phyloP scores from a whole-genome alignment of 257 asterid species.

The Craterostigma plantagineum region DNA sequence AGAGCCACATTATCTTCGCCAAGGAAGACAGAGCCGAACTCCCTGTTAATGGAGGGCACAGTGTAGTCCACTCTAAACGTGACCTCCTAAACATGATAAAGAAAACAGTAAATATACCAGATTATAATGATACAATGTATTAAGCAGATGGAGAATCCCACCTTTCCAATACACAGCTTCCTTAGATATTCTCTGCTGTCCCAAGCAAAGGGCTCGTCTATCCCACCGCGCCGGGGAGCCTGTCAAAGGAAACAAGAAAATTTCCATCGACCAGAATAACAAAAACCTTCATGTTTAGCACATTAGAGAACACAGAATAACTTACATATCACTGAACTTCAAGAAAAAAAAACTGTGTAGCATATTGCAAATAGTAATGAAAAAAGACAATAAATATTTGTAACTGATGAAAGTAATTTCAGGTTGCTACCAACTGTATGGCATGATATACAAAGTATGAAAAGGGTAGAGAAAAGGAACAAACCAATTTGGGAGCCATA shows the following conservation, averaged over 20 bases:
- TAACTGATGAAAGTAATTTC: too few species aligned
- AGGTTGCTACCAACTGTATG: too few species aligned
- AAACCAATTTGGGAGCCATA: slow-evolving; percentile 85
- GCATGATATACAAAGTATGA: too few species aligned
- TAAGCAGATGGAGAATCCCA: slow-evolving; percentile 10
- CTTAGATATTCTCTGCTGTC: slow-evolving; percentile 77
- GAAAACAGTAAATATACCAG: slow-evolving; percentile 1
- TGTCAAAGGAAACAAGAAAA: slow-evolving; percentile 13
- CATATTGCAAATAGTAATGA: too few species aligned
- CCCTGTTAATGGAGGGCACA: slow-evolving; percentile 73
- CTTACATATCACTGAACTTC: background rate
- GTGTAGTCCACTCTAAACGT: slow-evolving; percentile 82
- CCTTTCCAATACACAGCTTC: slow-evolving; percentile 92
- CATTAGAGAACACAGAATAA: too few species aligned
- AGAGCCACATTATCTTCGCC: slow-evolving; percentile 61
- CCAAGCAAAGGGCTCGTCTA: slow-evolving; percentile 98
- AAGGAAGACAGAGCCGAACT: slow-evolving; percentile 79
- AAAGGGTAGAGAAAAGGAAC: too few species aligned
- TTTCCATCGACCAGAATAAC: background rate
- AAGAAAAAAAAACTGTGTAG: too few species aligned
- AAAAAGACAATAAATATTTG: too few species aligned
- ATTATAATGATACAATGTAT: slow-evolving; percentile 5
- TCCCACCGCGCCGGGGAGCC: slow-evolving; percentile 77
- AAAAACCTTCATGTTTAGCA: background rate
- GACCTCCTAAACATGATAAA: slow-evolving; percentile 43